phyloP scores from a whole-genome alignment of 2,329 filamentous ascomycete species.

The Colletotrichum camelliae region DNA sequence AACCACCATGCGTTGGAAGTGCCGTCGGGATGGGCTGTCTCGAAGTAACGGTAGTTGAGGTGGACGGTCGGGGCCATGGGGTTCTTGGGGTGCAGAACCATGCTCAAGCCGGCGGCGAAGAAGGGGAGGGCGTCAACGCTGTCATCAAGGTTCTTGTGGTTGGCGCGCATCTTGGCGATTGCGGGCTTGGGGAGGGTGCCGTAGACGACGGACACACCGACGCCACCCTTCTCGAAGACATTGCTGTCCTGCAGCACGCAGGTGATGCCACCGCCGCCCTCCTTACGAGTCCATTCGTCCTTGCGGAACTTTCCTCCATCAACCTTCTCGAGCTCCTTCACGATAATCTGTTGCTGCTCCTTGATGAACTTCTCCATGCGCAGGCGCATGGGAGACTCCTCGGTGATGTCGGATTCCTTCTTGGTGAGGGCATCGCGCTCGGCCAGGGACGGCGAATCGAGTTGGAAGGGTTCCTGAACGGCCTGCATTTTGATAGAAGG shows the following conservation, averaged over 20 bases:
- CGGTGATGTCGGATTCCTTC: conserved; percentile 75
- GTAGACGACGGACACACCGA: conserved; percentile 95
- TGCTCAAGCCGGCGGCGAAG: conserved; percentile 91
- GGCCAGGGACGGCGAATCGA: conserved; percentile 76
- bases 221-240: conserved; percentile 96
- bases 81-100: conserved; percentile 93
- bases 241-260: conserved; percentile 96
- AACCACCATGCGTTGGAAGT: conserved; percentile 95
- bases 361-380: conserved; percentile 98
- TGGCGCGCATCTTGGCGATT: conserved; percentile 90
- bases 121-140: conserved; percentile 85
- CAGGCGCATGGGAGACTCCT: conserved; percentile 90
- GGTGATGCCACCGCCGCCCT: conserved; percentile 91
- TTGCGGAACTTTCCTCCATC: conserved; percentile 83
- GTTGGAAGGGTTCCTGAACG: conserved; percentile 44
- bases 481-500: conserved; percentile 35
- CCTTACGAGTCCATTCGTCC: conserved; percentile 86
- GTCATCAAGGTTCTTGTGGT: conserved; percentile 88
- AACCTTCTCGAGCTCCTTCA: conserved; percentile 79
- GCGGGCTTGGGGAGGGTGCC: conserved; percentile 86
- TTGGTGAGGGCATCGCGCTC: conserved; percentile 85
- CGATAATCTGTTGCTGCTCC: conserved; percentile 87
- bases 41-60: conserved; percentile 98
- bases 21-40: conserved; percentile 86
- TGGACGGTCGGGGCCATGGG: conserved; percentile 98